Conservation (phyloP, 768 basidiomycete genomes). For the Aureoboletus auriporus region DNA sequence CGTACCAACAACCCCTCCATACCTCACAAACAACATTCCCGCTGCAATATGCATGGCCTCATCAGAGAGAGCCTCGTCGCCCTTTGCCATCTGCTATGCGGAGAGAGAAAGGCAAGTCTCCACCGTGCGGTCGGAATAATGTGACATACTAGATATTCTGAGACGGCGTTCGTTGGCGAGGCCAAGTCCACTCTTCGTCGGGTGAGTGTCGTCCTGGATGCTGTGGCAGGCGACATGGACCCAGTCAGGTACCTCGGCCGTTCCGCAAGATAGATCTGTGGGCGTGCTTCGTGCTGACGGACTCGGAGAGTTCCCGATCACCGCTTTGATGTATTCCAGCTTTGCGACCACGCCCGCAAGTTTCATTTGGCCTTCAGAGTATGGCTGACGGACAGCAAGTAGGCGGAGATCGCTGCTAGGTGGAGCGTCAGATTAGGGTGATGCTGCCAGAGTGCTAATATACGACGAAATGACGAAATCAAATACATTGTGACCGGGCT, state of each 20-base stretch:
- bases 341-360: constrained; percentile 3
- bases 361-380: not conserved
- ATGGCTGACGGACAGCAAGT: constrained; percentile 12
- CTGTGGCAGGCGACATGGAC: not conserved
- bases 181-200: not conserved
- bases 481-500: not conserved
- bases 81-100: not conserved
- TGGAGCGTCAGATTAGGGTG: too few relatives aligned
- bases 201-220: not conserved
- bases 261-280: too few relatives aligned
- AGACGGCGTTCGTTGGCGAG: not conserved
- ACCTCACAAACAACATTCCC: too few relatives aligned
- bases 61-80: too few relatives aligned
- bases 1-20: constrained; percentile 33
- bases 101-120: not conserved
- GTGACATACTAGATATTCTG: not conserved
- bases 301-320: not conserved
- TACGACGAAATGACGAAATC: too few relatives aligned
- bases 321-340: constrained; percentile 19
- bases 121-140: not conserved
- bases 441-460: constrained; percentile 7
- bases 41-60: too few relatives aligned
- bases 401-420: not conserved
- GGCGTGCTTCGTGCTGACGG: too few relatives aligned
- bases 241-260: not conserved